A percentile compares a stretch with the other conserved stretches of the same genome.
These are phyloP conservation scores for Phoma sp. DNA, from an alignment of 2,329 filamentous ascomycete species.

Conservation along the genomic window DNA sequence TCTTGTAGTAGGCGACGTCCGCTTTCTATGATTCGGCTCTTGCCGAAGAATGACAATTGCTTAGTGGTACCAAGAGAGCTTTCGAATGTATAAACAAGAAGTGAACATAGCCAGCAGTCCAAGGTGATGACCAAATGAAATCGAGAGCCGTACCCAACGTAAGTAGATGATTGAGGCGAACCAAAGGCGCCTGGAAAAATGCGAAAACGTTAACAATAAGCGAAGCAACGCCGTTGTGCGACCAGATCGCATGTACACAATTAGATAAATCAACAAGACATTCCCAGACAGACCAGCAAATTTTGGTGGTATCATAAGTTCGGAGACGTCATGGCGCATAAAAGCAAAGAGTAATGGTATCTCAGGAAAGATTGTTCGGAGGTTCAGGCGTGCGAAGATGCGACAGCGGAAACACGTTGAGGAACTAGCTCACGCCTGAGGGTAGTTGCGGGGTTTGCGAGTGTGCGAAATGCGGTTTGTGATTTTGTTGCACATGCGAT, in stretches of 20 bases:
- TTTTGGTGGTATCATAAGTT: conserved; percentile 42
- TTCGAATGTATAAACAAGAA: conserved; percentile 16
- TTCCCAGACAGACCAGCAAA: conserved; percentile 32
- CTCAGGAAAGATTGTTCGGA: conserved; percentile 5
- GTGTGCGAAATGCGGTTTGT: conserved; percentile 33
- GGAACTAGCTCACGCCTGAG: conserved; percentile 24
- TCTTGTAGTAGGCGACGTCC: conserved; percentile 2
- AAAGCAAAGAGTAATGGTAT: conserved; percentile 17
- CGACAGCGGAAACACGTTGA: background rate
- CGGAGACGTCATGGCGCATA: conserved; percentile 36
- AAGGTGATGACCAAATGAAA: background rate
- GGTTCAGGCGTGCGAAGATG: background rate
- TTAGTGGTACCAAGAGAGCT: conserved; percentile 2
- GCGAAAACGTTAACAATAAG: conserved; percentile 4
- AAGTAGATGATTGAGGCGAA: conserved; percentile 6
- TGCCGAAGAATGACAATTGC: background rate
- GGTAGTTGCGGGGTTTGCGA: conserved; percentile 29
- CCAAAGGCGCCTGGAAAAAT: conserved; percentile 9
- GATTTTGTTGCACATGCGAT: conserved; percentile 27
- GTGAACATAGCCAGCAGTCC: conserved; percentile 2
- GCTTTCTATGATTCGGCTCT: background rate
- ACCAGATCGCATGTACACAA: conserved; percentile 28
- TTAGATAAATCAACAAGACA: conserved; percentile 35
- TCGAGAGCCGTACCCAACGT: conserved; percentile 11
- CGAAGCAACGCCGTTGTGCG: conserved; percentile 3